Evolutionary conservation across 2,329 filamentous ascomycete genomes (phyloP), one percentile per base, ranked within the genome.

Genomic region (Colletotrichum kahawae): DNA sequence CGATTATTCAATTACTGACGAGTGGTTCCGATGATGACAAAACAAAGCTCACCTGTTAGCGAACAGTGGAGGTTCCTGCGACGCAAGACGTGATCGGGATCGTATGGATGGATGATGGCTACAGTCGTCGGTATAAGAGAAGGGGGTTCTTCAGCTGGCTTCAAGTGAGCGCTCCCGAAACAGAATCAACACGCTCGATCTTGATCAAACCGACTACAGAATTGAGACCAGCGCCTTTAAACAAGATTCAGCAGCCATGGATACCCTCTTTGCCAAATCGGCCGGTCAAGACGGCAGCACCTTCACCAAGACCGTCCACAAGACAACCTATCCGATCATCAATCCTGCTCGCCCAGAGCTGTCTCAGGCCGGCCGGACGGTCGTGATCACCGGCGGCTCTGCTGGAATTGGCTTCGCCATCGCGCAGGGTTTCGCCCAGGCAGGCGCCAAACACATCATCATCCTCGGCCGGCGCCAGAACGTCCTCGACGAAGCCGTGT

Each of bases 341-440:
- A 82, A 79, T 0, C 81, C 86, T 3, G 59, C 76, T 0, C 81
- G 82, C 0, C 82, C 84, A 0, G 83, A 84, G 74, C 78, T 88
- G 8, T 84, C 81, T 6, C 85, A 88, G 62, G 78, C 80, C 1
- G 86, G 86, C n/a, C 80, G 81, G 21, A 92, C 88, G 1, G 90
- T 93, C 7, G 85, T 95, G 10, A 91, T 95, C 80, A 93, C 91
- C 1, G 93, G 93, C 54, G 92, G 89, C n/a, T 90, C 90, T 1
- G 88, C 87, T 0, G 92, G 93, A 33, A 91, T 95, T 62, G 93
- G 93, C 1, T 90, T 91, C 71, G 90, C 91, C 1, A 89, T 93
- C 16, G 92, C 92, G 4, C 87, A 88, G 63, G 85, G 92, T 62
- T 95, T 88, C 77, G 82, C 83, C 12, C 71, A 78, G 2, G 88